These are phyloP conservation scores for Athelia psychrophila DNA, from an alignment of 1,284 basidiomycete genomes.

Conservation along the genomic window DNA sequence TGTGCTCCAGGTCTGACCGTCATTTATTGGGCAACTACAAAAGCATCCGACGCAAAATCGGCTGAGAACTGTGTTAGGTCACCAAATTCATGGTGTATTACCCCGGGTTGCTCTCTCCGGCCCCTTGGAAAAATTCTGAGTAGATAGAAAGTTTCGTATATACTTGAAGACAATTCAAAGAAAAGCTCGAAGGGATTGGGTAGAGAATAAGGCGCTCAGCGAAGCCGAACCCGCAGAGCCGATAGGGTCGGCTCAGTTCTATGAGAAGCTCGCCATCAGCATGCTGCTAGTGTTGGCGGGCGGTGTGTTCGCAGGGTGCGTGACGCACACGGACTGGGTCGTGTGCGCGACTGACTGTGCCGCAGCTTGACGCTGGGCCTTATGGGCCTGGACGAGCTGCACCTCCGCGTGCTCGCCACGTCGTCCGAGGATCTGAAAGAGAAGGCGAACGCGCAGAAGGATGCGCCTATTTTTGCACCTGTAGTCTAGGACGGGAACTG, in stretches of 20 bases:
- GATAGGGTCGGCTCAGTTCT: constrained; percentile 54
- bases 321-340: background rate
- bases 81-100: too few relatives aligned
- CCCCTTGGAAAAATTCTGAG: too few relatives aligned
- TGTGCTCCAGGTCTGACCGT: too few relatives aligned
- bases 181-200: too few relatives aligned
- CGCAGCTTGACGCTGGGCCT: constrained; percentile 80
- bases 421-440: constrained; percentile 76
- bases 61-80: too few relatives aligned
- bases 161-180: too few relatives aligned
- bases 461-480: constrained; percentile 30
- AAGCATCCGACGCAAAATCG: too few relatives aligned
- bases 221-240: too few relatives aligned
- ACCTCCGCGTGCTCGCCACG: constrained; percentile 81
- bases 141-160: too few relatives aligned
- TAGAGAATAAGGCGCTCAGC: too few relatives aligned
- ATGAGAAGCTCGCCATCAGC: constrained; percentile 68
- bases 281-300: constrained; percentile 70
- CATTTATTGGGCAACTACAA: too few relatives aligned
- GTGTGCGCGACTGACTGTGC: background rate
- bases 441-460: constrained; percentile 68
- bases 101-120: too few relatives aligned
- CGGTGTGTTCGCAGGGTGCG: constrained; percentile 85
- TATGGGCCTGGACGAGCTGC: constrained; percentile 94
- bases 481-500: background rate